A percentile compares a stretch with the other conserved stretches of the same genome.
These are phyloP conservation scores for Oryza punctata DNA, from an alignment of 176 grass and related monocot genomes.

Conservation along the genomic window DNA sequence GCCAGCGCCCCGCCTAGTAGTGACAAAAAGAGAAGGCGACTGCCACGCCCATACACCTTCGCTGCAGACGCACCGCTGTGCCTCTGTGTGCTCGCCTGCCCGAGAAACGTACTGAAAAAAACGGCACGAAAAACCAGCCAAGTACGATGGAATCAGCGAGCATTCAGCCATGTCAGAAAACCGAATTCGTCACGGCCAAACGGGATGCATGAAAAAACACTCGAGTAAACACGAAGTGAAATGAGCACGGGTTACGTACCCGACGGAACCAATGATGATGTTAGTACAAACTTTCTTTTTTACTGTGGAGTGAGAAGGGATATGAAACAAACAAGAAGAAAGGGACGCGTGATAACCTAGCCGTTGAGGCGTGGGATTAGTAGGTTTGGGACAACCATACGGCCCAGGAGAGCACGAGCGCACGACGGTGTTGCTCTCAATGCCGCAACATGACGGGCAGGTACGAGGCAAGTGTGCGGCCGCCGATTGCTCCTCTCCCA, in stretches of 20 bases:
- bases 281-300: too few species aligned
- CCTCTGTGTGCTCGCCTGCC: not conserved
- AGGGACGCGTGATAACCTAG: not conserved
- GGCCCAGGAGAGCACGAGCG: conserved; percentile 4
- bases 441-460: not conserved
- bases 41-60: not conserved
- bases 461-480: conserved; percentile 36
- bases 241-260: not conserved
- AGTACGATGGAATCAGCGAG: conserved; percentile 21
- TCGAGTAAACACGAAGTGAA: not conserved
- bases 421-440: conserved; percentile 3
- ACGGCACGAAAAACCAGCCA: not conserved
- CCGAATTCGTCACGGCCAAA: not conserved
- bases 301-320: not conserved
- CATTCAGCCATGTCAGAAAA: not conserved
- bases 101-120: not conserved
- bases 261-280: not conserved
- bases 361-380: not conserved
- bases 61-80: not conserved
- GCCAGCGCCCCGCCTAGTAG: not conserved
- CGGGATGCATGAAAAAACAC: not conserved
- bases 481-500: not conserved
- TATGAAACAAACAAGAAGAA: not conserved
- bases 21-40: conserved; percentile 21
- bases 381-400: not conserved